Evolutionary conservation across 805 yeast species (phyloP), one percentile per base, ranked within the genome.

Genomic region (Cyberlindnera xylosilytica): DNA sequence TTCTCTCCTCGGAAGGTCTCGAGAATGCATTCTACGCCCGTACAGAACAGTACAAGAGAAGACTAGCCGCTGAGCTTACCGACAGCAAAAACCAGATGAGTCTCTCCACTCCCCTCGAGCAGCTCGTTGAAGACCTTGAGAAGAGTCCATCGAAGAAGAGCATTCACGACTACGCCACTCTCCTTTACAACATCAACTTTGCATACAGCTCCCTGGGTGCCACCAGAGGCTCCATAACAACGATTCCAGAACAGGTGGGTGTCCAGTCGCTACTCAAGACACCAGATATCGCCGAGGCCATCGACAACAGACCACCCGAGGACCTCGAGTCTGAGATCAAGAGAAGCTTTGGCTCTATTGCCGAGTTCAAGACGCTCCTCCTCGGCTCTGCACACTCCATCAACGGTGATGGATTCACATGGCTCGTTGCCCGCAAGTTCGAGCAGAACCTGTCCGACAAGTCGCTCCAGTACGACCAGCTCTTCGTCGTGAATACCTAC

Each of bases 401-500:
- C 47, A 79, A 83, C 47, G 97, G 98, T 38, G 91, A 87, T 62
- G 99, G 99, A 3, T 81, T 74, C 64, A 85, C 90, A 10, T 93
- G 97, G 93, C 68, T 93, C 16, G 82, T 89, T 18, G 95, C 91
- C 9, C 65, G 70, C 46, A 58, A n/a, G n/a, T n/a, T n/a, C n/a
- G n/a, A 61, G 42, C 49, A 52, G 3, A 53, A 51, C 16, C 47
- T 49, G 26, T 57, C 58, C 7, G 44, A 47, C 49, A 10, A 18
- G 4, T 18, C n/a, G 10, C 15, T 35, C 4, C 58, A 53, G 36
- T 70, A 55, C 44, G 76, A 76, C 43, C 66, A 72, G 24, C 70
- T 93, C 54, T 81, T 78, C 39, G 69, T 93, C 8, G 65, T 87
- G 43, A 85, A 88, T 64, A 83, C 96, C n/a, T 88, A 88, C 65